Conservation (phyloP, 176 grass and related monocot genomes). For the Triticum aestivum region DNA sequence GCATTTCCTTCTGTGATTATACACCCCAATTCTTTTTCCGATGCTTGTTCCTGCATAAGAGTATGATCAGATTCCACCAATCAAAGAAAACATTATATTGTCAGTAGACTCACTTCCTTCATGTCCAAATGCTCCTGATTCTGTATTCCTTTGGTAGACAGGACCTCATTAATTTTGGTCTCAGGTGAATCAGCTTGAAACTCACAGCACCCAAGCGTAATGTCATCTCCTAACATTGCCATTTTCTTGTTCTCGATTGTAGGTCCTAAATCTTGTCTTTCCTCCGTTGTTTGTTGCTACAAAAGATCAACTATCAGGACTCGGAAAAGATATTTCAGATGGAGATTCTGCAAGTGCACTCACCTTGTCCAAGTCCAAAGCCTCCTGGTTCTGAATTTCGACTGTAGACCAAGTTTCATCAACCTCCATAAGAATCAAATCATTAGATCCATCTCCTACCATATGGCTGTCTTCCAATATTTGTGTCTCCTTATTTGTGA, state of each 20-base stretch:
- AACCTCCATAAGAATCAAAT: conserved; percentile 12
- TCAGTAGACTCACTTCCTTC: conserved; percentile 40
- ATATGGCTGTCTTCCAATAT: conserved; percentile 7
- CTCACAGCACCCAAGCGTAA: neutral
- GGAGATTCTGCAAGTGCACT: conserved; percentile 20
- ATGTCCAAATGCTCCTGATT: conserved; percentile 10
- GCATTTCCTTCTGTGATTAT: conserved; percentile 22
- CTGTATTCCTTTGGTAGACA: conserved; percentile 28
- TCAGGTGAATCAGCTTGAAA: conserved; percentile 6
- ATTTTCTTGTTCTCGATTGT: conserved; percentile 24
- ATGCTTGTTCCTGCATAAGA: conserved; percentile 23
- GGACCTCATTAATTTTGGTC: conserved; percentile 3
- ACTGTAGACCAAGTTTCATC: conserved; percentile 22
- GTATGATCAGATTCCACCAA: conserved; percentile 22
- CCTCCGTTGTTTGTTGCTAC: conserved; percentile 41
- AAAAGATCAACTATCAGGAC: conserved; percentile 28
- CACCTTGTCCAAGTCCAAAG: conserved; percentile 31
- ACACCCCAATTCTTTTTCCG: conserved; percentile 7
- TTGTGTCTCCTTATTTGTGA: neutral
- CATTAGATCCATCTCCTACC: neutral
- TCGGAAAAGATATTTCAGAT: conserved; percentile 12
- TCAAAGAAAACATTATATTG: conserved; percentile 18
- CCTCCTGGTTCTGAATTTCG: conserved; percentile 23
- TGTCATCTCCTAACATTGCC: neutral
- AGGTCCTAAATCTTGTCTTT: conserved; percentile 15